Percentiles rank a stretch among this genome's conserved stretches.
phyloP scores from a whole-genome alignment of 495 filamentous ascomycete genomes.

The Tricharina praecox region DNA sequence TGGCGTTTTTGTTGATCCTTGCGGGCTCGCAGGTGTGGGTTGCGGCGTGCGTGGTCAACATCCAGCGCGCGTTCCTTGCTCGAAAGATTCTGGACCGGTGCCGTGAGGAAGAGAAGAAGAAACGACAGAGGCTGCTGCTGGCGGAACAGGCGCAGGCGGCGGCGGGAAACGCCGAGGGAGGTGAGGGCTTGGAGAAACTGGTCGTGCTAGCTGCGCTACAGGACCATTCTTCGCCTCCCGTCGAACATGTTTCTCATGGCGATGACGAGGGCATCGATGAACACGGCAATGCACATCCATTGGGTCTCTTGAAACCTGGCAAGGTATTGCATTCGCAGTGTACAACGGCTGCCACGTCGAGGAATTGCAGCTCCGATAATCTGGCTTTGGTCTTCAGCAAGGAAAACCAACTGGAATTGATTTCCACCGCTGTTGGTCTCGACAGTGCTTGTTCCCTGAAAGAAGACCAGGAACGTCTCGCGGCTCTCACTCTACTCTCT shows the following conservation, averaged over 20 bases:
- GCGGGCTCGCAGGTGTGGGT: constrained; percentile 1
- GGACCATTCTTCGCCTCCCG: constrained; percentile 8
- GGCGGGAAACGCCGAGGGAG: constrained; percentile 27
- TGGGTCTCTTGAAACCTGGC: too few relatives aligned
- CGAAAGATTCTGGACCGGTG: constrained; percentile 29
- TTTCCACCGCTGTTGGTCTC: too few relatives aligned
- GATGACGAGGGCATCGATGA: too few relatives aligned
- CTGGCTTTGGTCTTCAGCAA: too few relatives aligned
- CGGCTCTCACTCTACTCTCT: constrained; percentile 39
- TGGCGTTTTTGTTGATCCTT: constrained; percentile 40
- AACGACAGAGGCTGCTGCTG: constrained; percentile 11
- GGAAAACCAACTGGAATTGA: too few relatives aligned
- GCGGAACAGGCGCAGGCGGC: constrained; percentile 7
- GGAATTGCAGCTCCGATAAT: too few relatives aligned
- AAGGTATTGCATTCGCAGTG: too few relatives aligned
- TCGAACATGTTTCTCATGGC: constrained; percentile 1
- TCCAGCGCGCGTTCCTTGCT: constrained; percentile 26
- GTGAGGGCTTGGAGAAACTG: constrained; percentile 31
- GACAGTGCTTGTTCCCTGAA: too few relatives aligned
- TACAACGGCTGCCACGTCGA: too few relatives aligned
- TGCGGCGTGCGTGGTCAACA: constrained; percentile 16
- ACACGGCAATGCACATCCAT: too few relatives aligned
- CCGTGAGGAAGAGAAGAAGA: constrained; percentile 17
- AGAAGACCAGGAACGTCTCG: too few relatives aligned
- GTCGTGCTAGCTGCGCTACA: constrained; percentile 36